Evolutionary conservation across 78 protist species (phyloP).

Genomic region (Dictyostelium purpureum): DNA sequence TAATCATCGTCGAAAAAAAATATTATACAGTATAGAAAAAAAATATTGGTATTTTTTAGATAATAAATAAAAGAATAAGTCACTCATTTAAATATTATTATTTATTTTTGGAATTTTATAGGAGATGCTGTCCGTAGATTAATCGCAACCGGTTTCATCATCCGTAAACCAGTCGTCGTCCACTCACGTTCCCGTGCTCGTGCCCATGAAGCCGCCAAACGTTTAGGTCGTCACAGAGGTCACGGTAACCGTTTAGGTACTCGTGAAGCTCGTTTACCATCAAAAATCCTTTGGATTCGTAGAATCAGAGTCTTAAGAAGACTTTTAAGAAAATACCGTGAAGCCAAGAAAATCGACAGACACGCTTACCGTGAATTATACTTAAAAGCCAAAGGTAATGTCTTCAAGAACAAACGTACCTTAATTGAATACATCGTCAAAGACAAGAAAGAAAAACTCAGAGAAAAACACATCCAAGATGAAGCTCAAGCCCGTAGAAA

Average conservation of each 20-base stretch:
- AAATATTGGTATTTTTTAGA: not conserved
- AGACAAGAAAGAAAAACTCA: slow-evolving; percentile 92
- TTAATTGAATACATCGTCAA: slow-evolving; percentile 98
- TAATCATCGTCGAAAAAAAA: no score
- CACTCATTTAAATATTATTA: not conserved
- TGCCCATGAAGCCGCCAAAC: slow-evolving; percentile 89
- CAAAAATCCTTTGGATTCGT: slow-evolving; percentile 98
- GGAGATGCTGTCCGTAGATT: slow-evolving; percentile 92
- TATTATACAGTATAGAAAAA: not conserved
- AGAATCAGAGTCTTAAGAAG: slow-evolving; percentile 99
- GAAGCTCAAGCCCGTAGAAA: slow-evolving; percentile 97
- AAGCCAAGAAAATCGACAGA: slow-evolving; percentile 96
- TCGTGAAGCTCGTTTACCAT: slow-evolving; percentile 98
- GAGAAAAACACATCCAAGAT: slow-evolving; percentile 89
- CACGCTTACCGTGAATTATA: slow-evolving; percentile 97
- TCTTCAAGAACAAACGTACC: slow-evolving; percentile 99
- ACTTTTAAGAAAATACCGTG: slow-evolving; percentile 98
- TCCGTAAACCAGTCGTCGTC: slow-evolving; percentile 91
- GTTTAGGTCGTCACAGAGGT: slow-evolving; percentile 96
- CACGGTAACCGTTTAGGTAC: slow-evolving; percentile 98
- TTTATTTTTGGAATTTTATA: not conserved
- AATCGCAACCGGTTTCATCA: slow-evolving; percentile 95
- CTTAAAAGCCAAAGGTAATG: slow-evolving; percentile 98
- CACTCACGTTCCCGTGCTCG: slow-evolving; percentile 96
- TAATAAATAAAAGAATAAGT: no score